Base-by-base conservation (phyloP, 208 protist genomes). In the Wallacemonas rigidus region DNA sequence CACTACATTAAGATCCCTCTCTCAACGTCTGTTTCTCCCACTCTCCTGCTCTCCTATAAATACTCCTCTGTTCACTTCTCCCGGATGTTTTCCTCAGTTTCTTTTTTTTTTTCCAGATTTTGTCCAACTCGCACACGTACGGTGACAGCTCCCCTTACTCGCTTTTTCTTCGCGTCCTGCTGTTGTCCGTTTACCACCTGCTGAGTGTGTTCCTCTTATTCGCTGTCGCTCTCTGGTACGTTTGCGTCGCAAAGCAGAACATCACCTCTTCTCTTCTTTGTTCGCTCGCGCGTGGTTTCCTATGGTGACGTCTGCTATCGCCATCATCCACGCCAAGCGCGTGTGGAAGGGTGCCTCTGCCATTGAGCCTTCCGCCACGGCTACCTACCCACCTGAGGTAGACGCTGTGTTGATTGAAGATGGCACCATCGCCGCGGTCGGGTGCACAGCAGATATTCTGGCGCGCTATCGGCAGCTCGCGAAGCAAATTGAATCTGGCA, bases 291-390 rank as follows among this genome's bases (percentile, higher is more conserved):
- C 5, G 14, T 57, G 36, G 41, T 11, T 35, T 41, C 14, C 40
- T 56, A 67, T 48, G 40, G 82, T 86, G 74, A 73, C 57, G 5
- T 86, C 80, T 26, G 73, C 74, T 26, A 58, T 86, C 6, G 81
- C 84, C 40, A 81, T 89, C 38, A 44, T 89, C 8, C 83, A 89
- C 60, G 84, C 84, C n/a, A 62, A 65, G 58, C 75, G 73, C 14
- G 74, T 86, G 56, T 86, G 72, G 72, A 77, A 79, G 17, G 77
- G 84, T 35, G 84, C 74, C 6, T 75, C 80, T 8, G 79, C 70
- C 53, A 38, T 82, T 35, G 55, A 74, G 61, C 72, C 63, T 14
- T 44, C 53, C 3, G 58, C 44, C 54, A 61, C 36, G 7, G 48
- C 65, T 38, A 44, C 73, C 9, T 87, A 84, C 69, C 74, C 73